These are phyloP conservation scores for Dactylellina sp. DNA, from an alignment of 2,329 filamentous ascomycete species.

Conservation along the genomic window DNA sequence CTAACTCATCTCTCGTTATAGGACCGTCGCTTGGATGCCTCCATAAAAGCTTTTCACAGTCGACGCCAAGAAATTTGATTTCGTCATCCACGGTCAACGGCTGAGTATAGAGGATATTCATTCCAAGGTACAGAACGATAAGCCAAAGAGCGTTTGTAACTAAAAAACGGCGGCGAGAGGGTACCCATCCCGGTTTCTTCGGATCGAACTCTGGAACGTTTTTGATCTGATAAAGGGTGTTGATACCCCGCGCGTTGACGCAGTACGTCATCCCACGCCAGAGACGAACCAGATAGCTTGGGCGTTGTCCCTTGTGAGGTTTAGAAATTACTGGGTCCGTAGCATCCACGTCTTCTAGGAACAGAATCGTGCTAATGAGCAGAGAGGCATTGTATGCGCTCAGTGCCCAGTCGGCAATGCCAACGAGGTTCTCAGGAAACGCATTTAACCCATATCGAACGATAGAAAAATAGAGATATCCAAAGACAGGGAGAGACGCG, in stretches of 20 bases:
- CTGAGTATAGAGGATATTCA: conserved; percentile 26
- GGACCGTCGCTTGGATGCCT: conserved; percentile 27
- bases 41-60: conserved; percentile 37
- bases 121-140: conserved; percentile 16
- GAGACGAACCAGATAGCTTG: conserved; percentile 39
- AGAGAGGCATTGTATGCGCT: conserved; percentile 26
- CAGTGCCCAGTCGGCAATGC: conserved; percentile 24
- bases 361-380: conserved; percentile 7
- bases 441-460: conserved; percentile 12
- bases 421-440: conserved; percentile 27
- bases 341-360: conserved; percentile 30
- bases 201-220: conserved; percentile 47
- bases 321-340: conserved; percentile 44
- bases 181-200: conserved; percentile 44
- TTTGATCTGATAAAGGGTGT: conserved; percentile 45
- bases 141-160: conserved; percentile 17
- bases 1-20: conserved; percentile 33
- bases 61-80: conserved; percentile 25
- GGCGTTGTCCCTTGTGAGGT: conserved; percentile 21
- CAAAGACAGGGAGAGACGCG: conserved; percentile 32
- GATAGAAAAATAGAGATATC: conserved; percentile 18
- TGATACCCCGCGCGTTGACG: conserved; percentile 38
- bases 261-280: conserved; percentile 42
- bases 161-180: conserved; percentile 33
- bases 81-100: conserved; percentile 25